These are phyloP conservation scores for Cladosporium sp. DNA, from an alignment of 2,329 filamentous ascomycete genomes.

Conservation along the genomic window DNA sequence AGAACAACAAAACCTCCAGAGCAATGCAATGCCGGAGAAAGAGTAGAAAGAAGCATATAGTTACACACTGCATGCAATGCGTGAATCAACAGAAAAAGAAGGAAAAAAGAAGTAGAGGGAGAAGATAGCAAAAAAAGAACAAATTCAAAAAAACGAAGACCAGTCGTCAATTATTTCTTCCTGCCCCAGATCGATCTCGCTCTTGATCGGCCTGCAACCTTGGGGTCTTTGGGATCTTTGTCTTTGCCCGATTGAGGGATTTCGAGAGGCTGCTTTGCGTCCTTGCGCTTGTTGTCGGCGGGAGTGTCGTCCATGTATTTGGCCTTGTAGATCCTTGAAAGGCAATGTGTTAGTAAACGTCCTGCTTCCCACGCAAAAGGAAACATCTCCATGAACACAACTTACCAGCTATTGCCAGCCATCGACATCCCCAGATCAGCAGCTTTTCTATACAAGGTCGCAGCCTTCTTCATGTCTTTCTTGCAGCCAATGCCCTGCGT, in stretches of 20 bases:
- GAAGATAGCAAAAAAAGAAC: background rate
- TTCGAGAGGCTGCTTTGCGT: constrained; percentile 72
- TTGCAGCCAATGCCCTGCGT: constrained; percentile 90
- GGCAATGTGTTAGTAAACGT: background rate
- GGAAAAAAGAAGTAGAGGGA: background rate
- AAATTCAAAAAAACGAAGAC: background rate
- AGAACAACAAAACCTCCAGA: background rate
- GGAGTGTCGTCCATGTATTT: constrained; percentile 75
- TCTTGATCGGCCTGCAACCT: constrained; percentile 22
- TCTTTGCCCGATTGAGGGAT: constrained; percentile 57
- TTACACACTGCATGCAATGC: constrained; percentile 3
- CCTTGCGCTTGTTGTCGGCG: constrained; percentile 30
- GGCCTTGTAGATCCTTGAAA: constrained; percentile 84
- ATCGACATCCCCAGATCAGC: constrained; percentile 94
- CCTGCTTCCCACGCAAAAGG: background rate
- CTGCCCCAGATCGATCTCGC: constrained; percentile 30
- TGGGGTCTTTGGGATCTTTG: constrained; percentile 9
- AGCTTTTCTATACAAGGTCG: constrained; percentile 84
- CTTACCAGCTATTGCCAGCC: constrained; percentile 97
- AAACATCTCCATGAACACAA: constrained; percentile 28
- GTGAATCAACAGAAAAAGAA: background rate
- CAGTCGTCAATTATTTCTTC: constrained; percentile 25
- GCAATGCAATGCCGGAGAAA: constrained; percentile 2
- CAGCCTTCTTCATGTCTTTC: constrained; percentile 93
- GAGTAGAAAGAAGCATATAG: background rate